A percentile compares a stretch with the other conserved stretches of the same genome.
These are phyloP conservation scores for Alisma plantagoaquatica DNA, from an alignment of 106 monocot genomes.

Conservation along the genomic window DNA sequence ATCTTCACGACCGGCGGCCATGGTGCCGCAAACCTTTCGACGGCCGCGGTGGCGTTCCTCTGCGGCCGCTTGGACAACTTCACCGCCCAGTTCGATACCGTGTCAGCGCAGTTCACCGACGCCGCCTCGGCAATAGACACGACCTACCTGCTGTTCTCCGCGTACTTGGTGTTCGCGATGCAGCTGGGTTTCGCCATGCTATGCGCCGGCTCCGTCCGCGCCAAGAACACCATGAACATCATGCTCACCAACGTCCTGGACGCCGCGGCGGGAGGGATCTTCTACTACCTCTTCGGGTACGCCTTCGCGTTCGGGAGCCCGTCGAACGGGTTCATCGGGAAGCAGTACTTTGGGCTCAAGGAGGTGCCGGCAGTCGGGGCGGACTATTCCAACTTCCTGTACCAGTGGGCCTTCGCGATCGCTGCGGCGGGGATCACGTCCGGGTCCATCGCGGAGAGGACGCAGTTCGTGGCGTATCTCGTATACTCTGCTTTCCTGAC, in stretches of 20 bases:
- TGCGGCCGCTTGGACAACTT: neutral
- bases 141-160: constrained; percentile 88
- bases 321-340: constrained; percentile 15
- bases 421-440: too few species aligned
- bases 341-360: constrained; percentile 30
- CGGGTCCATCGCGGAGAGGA: too few species aligned
- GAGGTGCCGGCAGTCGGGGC: too few species aligned
- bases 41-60: neutral
- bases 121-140: too few species aligned
- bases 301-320: constrained; percentile 23
- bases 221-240: constrained; percentile 97
- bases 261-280: constrained; percentile 77
- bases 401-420: too few species aligned
- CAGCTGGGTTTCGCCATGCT: constrained; percentile 99
- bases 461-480: too few species aligned
- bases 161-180: constrained; percentile 95
- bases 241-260: constrained; percentile 98
- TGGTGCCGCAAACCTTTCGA: neutral
- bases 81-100: neutral
- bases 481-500: too few species aligned
- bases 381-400: too few species aligned
- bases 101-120: too few species aligned
- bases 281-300: constrained; percentile 54
- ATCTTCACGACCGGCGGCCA: neutral
- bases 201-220: constrained; percentile 91